Conservation (phyloP, 345 rosid species). For the Barbarea vulgaris region DNA sequence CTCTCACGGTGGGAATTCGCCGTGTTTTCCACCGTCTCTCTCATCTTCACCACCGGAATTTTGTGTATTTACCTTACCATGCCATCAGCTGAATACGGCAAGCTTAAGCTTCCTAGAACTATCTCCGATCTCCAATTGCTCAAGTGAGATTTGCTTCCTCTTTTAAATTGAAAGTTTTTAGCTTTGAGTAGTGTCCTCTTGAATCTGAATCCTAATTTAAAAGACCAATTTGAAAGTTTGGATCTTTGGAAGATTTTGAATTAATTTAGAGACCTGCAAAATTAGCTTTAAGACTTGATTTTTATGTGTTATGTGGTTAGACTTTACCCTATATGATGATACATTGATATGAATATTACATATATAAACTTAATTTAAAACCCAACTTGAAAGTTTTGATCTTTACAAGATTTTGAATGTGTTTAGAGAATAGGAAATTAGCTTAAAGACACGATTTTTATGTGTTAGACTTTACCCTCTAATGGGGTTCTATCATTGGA, state of each 20-base stretch:
- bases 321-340: too few species aligned
- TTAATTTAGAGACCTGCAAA: neutral
- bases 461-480: too few species aligned
- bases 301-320: too few species aligned
- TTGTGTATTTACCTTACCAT: slow-evolving; percentile 72
- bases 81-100: slow-evolving; percentile 82
- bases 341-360: neutral
- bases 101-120: slow-evolving; percentile 84
- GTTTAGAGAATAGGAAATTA: neutral
- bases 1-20: slow-evolving; percentile 78
- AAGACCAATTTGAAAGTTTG: slow-evolving; percentile 1
- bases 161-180: neutral
- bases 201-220: slow-evolving; percentile 4
- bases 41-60: slow-evolving; percentile 68
- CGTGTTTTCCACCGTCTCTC: slow-evolving; percentile 59
- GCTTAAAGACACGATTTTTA: too few species aligned
- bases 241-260: neutral
- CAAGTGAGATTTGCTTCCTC: slow-evolving; percentile 52
- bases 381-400: neutral
- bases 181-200: neutral
- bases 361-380: neutral
- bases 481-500: too few species aligned
- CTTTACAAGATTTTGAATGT: neutral
- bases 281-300: neutral
- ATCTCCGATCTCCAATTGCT: slow-evolving; percentile 88